Conservation (phyloP, 2,329 filamentous ascomycete genomes). For the Talaromyces albobiverticillius region DNA sequence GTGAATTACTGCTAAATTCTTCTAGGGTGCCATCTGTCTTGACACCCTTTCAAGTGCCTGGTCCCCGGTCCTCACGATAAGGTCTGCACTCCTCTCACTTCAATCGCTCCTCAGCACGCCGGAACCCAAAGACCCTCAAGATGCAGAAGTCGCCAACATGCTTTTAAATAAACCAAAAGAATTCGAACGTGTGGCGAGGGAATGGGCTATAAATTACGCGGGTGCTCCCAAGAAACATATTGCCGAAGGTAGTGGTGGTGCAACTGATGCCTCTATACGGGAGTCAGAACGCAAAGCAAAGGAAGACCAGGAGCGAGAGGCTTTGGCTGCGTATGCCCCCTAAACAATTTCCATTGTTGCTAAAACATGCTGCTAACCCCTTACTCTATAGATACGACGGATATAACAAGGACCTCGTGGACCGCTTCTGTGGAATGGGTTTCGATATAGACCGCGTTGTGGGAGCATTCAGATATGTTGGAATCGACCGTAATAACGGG, state of each 20-base stretch:
- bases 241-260: conserved; percentile 53
- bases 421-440: conserved; percentile 85
- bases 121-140: conserved; percentile 94
- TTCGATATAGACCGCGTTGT: conserved; percentile 87
- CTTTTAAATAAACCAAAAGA: conserved; percentile 73
- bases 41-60: conserved; percentile 87
- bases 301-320: conserved; percentile 56
- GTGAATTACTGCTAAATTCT: conserved; percentile 13
- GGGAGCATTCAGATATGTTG: conserved; percentile 74
- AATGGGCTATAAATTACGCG: conserved; percentile 86
- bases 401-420: conserved; percentile 79
- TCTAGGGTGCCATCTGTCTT: conserved; percentile 89
- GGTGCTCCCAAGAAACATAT: conserved; percentile 64
- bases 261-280: conserved; percentile 53
- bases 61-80: conserved; percentile 96
- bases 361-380: conserved; percentile 25
- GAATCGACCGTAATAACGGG: conserved; percentile 74
- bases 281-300: conserved; percentile 54
- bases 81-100: conserved; percentile 87
- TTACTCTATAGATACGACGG: conserved; percentile 67
- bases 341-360: neutral
- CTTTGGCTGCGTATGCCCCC: conserved; percentile 50
- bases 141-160: conserved; percentile 92
- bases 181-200: conserved; percentile 77
- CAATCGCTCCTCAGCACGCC: conserved; percentile 90